Base-by-base conservation (phyloP, 495 filamentous ascomycete species). In the Xeromyces bisporus region DNA sequence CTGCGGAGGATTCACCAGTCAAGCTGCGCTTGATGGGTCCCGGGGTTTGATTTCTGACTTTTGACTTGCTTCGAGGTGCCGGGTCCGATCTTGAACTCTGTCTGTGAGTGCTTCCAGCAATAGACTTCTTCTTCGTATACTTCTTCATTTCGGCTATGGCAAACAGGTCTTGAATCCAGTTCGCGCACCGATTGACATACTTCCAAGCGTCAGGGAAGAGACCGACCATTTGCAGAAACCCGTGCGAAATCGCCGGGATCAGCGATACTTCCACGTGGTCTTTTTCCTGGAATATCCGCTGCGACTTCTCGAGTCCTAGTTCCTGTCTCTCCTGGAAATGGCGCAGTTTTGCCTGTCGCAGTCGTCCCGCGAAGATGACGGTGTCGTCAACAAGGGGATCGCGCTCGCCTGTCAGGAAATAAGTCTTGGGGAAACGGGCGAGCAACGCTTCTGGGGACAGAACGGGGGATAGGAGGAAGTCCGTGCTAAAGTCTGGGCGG, bases 351-450 rank as follows among this genome's bases (percentile, higher is more conserved):
- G 81, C 84, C 26, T 85, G 70, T 9, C 84, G 66, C 6, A 97
- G 51, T 1, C 91, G 62, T 3, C 91, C 91, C 0, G 86, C 85
- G 40, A 97, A 93, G 35, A 97, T 82, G 2, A 92, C 80, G 0
- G 89, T 97, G 53, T 97, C 89, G 45, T 97, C 89, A 2, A 94
- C 87, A 0, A 97, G 58, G 1, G 89, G 89, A 44, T 97, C 89
- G 17, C 87, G 77, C 51, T 97, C 89, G 32, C 89, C 89, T 0
- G 89, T 96, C 2, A 94, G 59, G 50, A 97, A 80, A 45, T 83
- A 92, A 0, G 79, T 86, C 44, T 87, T 91, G 2, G 89, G 89
- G 47, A 96, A 96, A 3, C 65, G 56, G 17, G 77, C 69, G 2
- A 97, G 68, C 2, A 96, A 58, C 1, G 66, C 57, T 40, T 93